phyloP scores from a whole-genome alignment of 352 stramenopile species.

The Phytophthora lateralis region DNA sequence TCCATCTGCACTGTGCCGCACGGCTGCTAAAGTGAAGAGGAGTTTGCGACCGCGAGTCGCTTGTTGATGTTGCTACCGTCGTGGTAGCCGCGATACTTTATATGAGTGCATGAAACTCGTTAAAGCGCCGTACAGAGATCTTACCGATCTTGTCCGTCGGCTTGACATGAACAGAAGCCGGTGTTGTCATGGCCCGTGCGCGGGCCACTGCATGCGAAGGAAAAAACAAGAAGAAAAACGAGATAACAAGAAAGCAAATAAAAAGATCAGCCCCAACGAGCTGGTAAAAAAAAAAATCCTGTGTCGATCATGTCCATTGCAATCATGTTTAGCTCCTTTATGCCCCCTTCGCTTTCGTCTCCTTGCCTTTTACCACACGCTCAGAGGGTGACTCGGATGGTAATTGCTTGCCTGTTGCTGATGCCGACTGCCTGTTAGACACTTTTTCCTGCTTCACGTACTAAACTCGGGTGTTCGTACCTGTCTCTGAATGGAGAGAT shows the following conservation, averaged over 20 bases:
- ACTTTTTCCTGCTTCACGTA: conserved; percentile 2
- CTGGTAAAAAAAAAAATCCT: conserved; percentile 23
- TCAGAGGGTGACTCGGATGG: conserved; percentile 19
- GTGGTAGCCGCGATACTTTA: conserved; percentile 16
- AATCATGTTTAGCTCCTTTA: background rate
- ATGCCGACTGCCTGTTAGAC: background rate
- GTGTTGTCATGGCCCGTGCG: conserved; percentile 12
- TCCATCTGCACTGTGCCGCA: conserved; percentile 30
- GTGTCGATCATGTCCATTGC: background rate
- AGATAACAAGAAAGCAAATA: conserved; percentile 23
- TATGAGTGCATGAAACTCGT: conserved; percentile 29
- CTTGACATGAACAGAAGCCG: conserved; percentile 38
- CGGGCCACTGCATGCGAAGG: conserved; percentile 8
- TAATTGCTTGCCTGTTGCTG: background rate
- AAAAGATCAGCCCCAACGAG: conserved; percentile 24
- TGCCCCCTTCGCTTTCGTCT: background rate
- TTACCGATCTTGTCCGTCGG: conserved; percentile 32
- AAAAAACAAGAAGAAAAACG: conserved; percentile 20
- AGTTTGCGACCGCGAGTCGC: conserved; percentile 4
- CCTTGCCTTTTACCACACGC: conserved; percentile 10
- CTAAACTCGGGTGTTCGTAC: background rate
- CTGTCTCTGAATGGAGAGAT: background rate
- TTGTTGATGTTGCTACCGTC: conserved; percentile 10
- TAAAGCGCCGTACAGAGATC: conserved; percentile 32
- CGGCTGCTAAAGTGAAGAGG: conserved; percentile 14